phyloP scores from a whole-genome alignment of 495 filamentous ascomycete genomes.

The Penicillium parvum region DNA sequence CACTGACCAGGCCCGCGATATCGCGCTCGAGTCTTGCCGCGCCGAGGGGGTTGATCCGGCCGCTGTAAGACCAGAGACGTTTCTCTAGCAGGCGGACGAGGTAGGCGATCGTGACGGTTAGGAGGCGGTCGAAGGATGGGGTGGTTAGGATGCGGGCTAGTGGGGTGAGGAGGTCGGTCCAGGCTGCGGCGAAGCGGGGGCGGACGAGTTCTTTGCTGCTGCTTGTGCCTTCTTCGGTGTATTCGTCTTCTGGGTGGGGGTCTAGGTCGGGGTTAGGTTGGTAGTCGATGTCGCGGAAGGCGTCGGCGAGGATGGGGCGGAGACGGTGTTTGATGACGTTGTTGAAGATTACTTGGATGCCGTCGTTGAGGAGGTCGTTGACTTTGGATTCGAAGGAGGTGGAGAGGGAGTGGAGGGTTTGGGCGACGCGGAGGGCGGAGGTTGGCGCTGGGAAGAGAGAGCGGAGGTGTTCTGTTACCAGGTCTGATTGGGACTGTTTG shows the following conservation, averaged over 20 bases:
- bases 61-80: slow-evolving; percentile 79
- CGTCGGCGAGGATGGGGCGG: slow-evolving; percentile 76
- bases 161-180: slow-evolving; percentile 79
- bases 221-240: slow-evolving; percentile 36
- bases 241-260: slow-evolving; percentile 32
- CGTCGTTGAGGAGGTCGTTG: slow-evolving; percentile 75
- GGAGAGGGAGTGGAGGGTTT: slow-evolving; percentile 64
- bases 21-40: slow-evolving; percentile 87
- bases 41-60: slow-evolving; percentile 75
- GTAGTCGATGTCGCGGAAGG: slow-evolving; percentile 92
- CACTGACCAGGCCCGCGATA: slow-evolving; percentile 70
- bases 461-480: slow-evolving; percentile 38
- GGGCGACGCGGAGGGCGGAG: slow-evolving; percentile 62
- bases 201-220: slow-evolving; percentile 53
- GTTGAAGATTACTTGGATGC: slow-evolving; percentile 77
- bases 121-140: slow-evolving; percentile 62
- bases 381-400: slow-evolving; percentile 69
- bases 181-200: slow-evolving; percentile 70
- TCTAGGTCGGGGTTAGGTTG: slow-evolving; percentile 42
- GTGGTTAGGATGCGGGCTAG: slow-evolving; percentile 80
- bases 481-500: too few species aligned
- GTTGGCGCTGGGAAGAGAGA: slow-evolving; percentile 73
- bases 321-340: slow-evolving; percentile 83
- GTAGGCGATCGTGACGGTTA: slow-evolving; percentile 67
- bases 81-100: slow-evolving; percentile 81